Evolutionary conservation across 2,329 filamentous ascomycete species (phyloP).

Genomic region (Trichoderma oligosporum): DNA sequence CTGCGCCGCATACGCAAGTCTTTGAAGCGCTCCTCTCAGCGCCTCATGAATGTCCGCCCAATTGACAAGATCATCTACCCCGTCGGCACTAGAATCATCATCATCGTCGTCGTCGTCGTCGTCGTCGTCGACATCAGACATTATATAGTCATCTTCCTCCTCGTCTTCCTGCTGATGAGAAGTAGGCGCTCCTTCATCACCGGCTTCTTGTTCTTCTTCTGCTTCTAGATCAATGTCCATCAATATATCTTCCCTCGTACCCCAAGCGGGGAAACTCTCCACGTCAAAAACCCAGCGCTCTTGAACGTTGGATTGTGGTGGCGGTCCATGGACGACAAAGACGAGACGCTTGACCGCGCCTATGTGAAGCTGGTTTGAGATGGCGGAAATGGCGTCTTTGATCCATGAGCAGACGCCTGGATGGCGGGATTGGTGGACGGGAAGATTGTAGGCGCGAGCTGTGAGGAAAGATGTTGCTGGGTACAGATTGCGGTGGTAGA

Average conservation of each 20-base stretch:
- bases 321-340: conserved; percentile 44
- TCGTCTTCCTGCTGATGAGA: conserved; percentile 22
- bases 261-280: conserved; percentile 43
- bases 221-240: too few relatives aligned
- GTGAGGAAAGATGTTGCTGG: conserved; percentile 73
- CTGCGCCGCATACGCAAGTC: conserved; percentile 58
- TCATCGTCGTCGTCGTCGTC: conserved; percentile 25
- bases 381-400: conserved; percentile 70
- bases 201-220: not conserved
- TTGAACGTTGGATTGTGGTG: conserved; percentile 40
- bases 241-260: too few relatives aligned
- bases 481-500: conserved; percentile 79
- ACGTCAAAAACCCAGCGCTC: conserved; percentile 63
- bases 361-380: conserved; percentile 64
- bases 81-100: conserved; percentile 30
- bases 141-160: too few relatives aligned
- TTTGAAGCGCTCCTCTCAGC: conserved; percentile 62
- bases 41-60: conserved; percentile 67
- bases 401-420: conserved; percentile 84
- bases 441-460: conserved; percentile 75
- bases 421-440: conserved; percentile 81
- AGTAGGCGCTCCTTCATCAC: not conserved
- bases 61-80: conserved; percentile 38
- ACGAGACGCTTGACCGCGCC: conserved; percentile 47
- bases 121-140: too few relatives aligned